A percentile compares a stretch with the other conserved stretches of the same genome.
These are phyloP conservation scores for Cyberlindnera japonica DNA, from an alignment of 805 yeast genomes.

Conservation along the genomic window DNA sequence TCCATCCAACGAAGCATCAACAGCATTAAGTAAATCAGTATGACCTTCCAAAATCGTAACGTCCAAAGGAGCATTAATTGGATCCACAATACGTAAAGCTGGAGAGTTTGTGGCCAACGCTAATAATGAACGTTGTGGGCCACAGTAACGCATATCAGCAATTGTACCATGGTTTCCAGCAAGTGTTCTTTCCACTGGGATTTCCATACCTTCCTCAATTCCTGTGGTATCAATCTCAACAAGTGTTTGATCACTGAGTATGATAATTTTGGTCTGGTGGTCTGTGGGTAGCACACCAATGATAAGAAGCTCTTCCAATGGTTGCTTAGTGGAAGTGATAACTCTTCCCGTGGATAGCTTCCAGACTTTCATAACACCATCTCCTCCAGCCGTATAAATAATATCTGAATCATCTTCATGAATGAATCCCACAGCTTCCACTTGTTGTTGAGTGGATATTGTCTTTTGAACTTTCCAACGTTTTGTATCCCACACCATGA, in stretches of 20 bases:
- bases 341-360: constrained; percentile 53
- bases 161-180: constrained; percentile 96
- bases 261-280: constrained; percentile 41
- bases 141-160: constrained; percentile 81
- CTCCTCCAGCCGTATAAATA: constrained; percentile 82
- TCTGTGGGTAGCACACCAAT: constrained; percentile 50
- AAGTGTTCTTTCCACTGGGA: constrained; percentile 51
- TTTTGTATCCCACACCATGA: constrained; percentile 53
- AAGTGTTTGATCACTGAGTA: constrained; percentile 83
- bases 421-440: constrained; percentile 67
- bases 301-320: constrained; percentile 71
- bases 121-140: constrained; percentile 50
- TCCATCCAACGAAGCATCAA: constrained; percentile 80
- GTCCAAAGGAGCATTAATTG: constrained; percentile 52
- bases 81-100: constrained; percentile 69
- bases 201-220: constrained; percentile 27
- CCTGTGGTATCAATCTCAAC: constrained; percentile 40
- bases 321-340: constrained; percentile 39
- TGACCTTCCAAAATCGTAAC: constrained; percentile 75
- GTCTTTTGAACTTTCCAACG: constrained; percentile 59
- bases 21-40: constrained; percentile 73
- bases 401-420: constrained; percentile 52
- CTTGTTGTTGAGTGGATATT: constrained; percentile 67
- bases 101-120: constrained; percentile 96
- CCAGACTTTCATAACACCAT: constrained; percentile 66